Percentiles rank a stretch among this genome's conserved stretches.
phyloP scores from a whole-genome alignment of 202 grass and related monocot species.

The Miscanthus sacchariflorus region DNA sequence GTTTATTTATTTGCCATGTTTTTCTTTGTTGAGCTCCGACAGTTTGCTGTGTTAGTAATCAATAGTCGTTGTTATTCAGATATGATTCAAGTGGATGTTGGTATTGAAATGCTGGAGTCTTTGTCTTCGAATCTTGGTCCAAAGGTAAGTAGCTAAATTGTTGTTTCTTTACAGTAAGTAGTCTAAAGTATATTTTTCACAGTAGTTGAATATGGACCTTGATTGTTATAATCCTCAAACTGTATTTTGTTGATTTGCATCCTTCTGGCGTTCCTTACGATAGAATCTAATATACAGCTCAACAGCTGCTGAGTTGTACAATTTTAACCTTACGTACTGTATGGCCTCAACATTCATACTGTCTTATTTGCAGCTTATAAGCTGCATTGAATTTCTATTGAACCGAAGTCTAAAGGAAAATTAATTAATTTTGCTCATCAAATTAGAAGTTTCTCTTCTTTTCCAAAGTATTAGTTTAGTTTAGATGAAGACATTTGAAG shows the following conservation, averaged over 20 bases:
- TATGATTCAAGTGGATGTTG: conserved; percentile 61
- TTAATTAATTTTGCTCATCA: neutral
- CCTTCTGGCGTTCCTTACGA: neutral
- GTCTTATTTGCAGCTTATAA: neutral
- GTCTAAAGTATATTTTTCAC: neutral
- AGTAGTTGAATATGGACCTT: neutral
- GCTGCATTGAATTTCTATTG: neutral
- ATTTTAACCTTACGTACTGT: conserved; percentile 2
- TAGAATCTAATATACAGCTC: neutral
- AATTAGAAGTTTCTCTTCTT: neutral
- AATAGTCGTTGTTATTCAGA: conserved; percentile 45
- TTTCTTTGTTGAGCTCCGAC: conserved; percentile 34
- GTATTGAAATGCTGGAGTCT: conserved; percentile 61
- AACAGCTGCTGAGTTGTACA: neutral
- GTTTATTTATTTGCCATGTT: neutral
- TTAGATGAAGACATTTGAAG: conserved; percentile 29
- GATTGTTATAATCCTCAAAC: neutral
- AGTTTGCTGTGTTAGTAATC: neutral
- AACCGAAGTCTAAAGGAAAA: conserved; percentile 1
- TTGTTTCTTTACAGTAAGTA: neutral
- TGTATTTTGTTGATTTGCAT: neutral
- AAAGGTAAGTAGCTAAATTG: conserved; percentile 39
- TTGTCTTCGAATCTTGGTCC: conserved; percentile 51
- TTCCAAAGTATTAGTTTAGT: neutral
- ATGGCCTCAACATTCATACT: neutral